These are phyloP conservation scores for Zygoascus sp. DNA, from an alignment of 1,139 yeast species.

Conservation along the genomic window DNA sequence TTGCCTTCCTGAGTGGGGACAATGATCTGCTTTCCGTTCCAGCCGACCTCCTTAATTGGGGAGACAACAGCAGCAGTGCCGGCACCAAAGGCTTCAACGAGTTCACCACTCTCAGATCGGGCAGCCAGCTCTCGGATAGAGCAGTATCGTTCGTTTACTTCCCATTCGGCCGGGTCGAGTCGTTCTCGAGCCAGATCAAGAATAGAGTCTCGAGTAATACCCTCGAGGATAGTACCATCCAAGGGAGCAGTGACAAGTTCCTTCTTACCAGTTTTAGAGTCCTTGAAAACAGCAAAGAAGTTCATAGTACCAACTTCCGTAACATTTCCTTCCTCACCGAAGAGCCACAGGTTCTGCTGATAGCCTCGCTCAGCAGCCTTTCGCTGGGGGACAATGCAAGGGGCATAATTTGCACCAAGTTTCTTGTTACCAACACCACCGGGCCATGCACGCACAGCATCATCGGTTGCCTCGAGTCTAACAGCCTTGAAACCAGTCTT, in stretches of 20 bases:
- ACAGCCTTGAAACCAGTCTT: slow-evolving; percentile 94
- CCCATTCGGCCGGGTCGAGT: slow-evolving; percentile 72
- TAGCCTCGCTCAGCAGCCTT: slow-evolving; percentile 86
- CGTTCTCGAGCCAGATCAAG: slow-evolving; percentile 69
- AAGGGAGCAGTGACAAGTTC: slow-evolving; percentile 95
- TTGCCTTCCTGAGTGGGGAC: slow-evolving; percentile 79
- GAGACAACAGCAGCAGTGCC: slow-evolving; percentile 98
- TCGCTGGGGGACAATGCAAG: slow-evolving; percentile 83
- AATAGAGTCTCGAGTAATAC: slow-evolving; percentile 92
- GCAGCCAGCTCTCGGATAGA: slow-evolving; percentile 77
- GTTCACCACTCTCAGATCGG: slow-evolving; percentile 70
- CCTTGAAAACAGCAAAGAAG: slow-evolving; percentile 77
- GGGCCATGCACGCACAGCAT: slow-evolving; percentile 98
- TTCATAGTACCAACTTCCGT: slow-evolving; percentile 99
- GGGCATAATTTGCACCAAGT: slow-evolving; percentile 97
- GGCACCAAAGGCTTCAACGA: slow-evolving; percentile 94
- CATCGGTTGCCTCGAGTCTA: slow-evolving; percentile 85
- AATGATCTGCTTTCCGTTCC: slow-evolving; percentile 60
- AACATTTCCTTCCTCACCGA: slow-evolving; percentile 81
- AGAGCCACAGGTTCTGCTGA: slow-evolving; percentile 94
- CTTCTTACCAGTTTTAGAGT: slow-evolving; percentile 65
- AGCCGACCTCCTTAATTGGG: slow-evolving; percentile 85
- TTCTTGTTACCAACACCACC: slow-evolving; percentile 96
- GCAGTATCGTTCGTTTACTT: slow-evolving; percentile 71
- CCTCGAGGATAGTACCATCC: slow-evolving; percentile 95